Evolutionary conservation across 345 rosid genomes (phyloP).

Genomic region (Dipteronia dyeriana): DNA sequence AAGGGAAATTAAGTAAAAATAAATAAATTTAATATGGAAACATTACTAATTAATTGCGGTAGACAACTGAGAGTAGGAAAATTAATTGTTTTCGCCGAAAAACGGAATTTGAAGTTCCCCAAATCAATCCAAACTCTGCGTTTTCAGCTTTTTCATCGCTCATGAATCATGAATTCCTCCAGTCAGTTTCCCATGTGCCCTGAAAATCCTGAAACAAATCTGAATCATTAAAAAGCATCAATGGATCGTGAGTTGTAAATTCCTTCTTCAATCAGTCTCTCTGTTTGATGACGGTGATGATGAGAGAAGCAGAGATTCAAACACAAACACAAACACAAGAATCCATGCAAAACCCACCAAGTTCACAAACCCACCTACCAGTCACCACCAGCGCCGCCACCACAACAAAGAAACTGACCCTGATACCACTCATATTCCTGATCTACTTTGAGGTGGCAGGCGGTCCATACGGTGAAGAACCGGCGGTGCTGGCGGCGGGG

Average conservation of each 20-base stretch:
- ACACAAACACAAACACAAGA: neutral
- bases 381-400: conserved; percentile 10
- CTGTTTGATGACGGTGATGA: neutral
- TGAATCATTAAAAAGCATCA: neutral
- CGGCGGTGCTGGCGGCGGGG: conserved; percentile 61
- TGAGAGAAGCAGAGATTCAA: neutral
- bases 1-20: too few relatives aligned
- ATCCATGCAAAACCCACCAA: neutral
- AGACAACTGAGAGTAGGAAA: too few relatives aligned
- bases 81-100: too few relatives aligned
- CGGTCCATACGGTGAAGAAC: conserved; percentile 66
- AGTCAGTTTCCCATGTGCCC: neutral
- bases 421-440: conserved; percentile 61
- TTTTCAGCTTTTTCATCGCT: too few relatives aligned
- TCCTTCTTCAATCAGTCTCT: neutral
- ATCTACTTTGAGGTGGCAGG: conserved; percentile 74
- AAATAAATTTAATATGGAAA: too few relatives aligned
- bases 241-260: neutral
- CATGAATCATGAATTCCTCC: neutral
- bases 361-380: neutral
- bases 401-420: conserved; percentile 42
- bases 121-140: too few relatives aligned
- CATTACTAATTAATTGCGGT: too few relatives aligned
- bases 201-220: neutral
- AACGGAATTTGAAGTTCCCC: too few relatives aligned